Evolutionary conservation across 2,329 filamentous ascomycete species (phyloP).

Genomic region (Mariannaea sp.): DNA sequence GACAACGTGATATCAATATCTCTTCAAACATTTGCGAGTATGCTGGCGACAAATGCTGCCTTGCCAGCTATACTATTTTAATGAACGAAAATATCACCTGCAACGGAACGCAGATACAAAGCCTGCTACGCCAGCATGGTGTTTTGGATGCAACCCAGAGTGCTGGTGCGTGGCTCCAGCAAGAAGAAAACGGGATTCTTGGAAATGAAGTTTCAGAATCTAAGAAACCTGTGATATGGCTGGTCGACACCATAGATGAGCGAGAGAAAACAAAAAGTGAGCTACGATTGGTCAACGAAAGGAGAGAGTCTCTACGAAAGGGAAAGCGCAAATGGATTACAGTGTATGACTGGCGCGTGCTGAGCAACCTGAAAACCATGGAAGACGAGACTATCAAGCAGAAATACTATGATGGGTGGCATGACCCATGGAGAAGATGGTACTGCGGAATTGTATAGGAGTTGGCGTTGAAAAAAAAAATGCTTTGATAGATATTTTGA

Average conservation of each 20-base stretch:
- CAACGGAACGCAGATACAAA: slow-evolving; percentile 42
- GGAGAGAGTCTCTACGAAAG: slow-evolving; percentile 34
- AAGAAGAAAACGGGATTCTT: slow-evolving; percentile 14
- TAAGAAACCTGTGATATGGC: slow-evolving; percentile 40
- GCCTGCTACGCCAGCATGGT: slow-evolving; percentile 51
- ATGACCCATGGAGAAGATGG: slow-evolving; percentile 51
- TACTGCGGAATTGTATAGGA: slow-evolving; percentile 49
- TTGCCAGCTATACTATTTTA: slow-evolving; percentile 46
- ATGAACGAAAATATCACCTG: slow-evolving; percentile 49
- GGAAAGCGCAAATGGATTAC: slow-evolving; percentile 45
- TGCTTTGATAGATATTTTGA: too few species aligned
- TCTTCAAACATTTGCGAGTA: slow-evolving; percentile 38
- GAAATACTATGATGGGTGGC: slow-evolving; percentile 43
- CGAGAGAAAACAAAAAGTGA: slow-evolving; percentile 42
- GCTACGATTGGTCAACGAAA: slow-evolving; percentile 41
- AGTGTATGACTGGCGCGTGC: slow-evolving; percentile 54
- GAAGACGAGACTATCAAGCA: slow-evolving; percentile 42
- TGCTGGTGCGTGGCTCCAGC: slow-evolving; percentile 42
- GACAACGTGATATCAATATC: too few species aligned
- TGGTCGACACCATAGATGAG: slow-evolving; percentile 48
- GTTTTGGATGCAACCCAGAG: slow-evolving; percentile 43
- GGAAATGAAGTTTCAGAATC: neutral
- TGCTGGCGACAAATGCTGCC: slow-evolving; percentile 43
- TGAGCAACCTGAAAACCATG: slow-evolving; percentile 47
- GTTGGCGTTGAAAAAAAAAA: neutral